Evolutionary conservation across 345 rosid genomes (phyloP).

Genomic region (Syzygium grande): DNA sequence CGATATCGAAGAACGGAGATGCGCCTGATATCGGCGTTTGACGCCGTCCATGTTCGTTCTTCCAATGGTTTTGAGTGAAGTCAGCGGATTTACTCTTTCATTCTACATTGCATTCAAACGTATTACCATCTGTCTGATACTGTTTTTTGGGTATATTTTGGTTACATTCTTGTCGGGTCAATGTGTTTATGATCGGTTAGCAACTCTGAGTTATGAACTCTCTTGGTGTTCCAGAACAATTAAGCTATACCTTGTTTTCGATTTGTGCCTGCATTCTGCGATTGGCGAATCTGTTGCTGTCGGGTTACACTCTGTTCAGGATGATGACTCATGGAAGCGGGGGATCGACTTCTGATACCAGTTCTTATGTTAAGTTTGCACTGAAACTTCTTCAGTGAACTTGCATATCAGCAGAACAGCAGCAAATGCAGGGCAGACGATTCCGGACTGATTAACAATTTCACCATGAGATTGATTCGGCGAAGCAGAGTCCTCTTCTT

Average conservation of each 20-base stretch:
- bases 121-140: not conserved
- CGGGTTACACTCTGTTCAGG: not conserved
- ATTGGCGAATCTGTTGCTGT: not conserved
- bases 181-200: not conserved
- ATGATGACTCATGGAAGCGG: not conserved
- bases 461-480: not conserved
- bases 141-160: not conserved
- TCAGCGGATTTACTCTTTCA: constrained; percentile 5
- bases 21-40: not conserved
- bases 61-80: constrained; percentile 2
- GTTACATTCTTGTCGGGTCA: not conserved
- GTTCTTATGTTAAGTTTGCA: not conserved
- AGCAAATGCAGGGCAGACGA: not conserved
- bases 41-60: constrained; percentile 2
- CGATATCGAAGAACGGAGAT: constrained; percentile 49
- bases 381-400: not conserved
- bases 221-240: not conserved
- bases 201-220: not conserved
- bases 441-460: not conserved
- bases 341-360: not conserved
- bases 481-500: not conserved
- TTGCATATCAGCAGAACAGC: not conserved
- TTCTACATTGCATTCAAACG: constrained; percentile 8
- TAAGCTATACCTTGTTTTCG: not conserved
- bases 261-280: not conserved